These are phyloP conservation scores for Pyrenophora graminea DNA, from an alignment of 2,329 filamentous ascomycete species.

Conservation along the genomic window DNA sequence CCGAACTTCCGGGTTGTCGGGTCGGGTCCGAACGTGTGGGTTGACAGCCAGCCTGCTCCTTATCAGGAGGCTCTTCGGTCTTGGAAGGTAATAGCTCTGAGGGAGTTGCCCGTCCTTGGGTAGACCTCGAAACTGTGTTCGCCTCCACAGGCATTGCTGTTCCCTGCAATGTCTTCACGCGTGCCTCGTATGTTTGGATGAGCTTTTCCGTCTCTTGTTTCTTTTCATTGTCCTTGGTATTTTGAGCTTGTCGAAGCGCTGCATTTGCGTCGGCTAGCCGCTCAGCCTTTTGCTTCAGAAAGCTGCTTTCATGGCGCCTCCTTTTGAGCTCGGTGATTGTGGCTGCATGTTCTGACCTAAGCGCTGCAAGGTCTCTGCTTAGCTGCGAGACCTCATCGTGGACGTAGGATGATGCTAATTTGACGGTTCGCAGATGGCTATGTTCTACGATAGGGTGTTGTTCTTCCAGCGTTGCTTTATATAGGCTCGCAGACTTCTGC, in stretches of 20 bases:
- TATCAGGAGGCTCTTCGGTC: background rate
- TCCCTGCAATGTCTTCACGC: background rate
- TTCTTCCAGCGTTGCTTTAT: background rate
- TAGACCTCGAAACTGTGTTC: background rate
- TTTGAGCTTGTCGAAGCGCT: background rate
- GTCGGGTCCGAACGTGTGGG: background rate
- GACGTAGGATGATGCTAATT: background rate
- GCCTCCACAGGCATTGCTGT: background rate
- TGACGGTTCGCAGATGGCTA: background rate
- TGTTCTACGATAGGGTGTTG: background rate
- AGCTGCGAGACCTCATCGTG: background rate
- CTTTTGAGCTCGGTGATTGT: background rate
- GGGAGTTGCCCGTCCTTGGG: background rate
- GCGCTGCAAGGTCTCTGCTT: background rate
- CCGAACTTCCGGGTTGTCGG: background rate
- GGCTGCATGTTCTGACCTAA: background rate
- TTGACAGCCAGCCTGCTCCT: background rate
- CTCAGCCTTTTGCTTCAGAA: background rate
- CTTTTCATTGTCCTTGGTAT: background rate
- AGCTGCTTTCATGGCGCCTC: background rate
- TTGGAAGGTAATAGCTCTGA: background rate
- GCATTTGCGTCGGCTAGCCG: background rate
- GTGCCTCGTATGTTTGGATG: background rate
- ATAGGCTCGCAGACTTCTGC: background rate
- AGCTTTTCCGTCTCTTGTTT: background rate